Evolutionary conservation across 345 rosid genomes (phyloP).

Genomic region (Populus pruinosa): DNA sequence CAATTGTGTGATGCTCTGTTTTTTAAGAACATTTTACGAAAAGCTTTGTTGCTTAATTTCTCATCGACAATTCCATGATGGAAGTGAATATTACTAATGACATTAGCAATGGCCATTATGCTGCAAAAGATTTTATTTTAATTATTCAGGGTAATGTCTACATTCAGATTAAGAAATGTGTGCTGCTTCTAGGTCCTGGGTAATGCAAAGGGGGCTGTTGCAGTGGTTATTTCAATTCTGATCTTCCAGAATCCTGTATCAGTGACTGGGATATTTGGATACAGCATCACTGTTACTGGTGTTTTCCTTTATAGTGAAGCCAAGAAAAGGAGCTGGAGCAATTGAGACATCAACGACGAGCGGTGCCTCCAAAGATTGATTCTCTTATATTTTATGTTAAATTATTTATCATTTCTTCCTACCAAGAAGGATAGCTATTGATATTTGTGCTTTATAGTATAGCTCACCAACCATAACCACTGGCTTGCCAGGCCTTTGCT

Average conservation of each 20-base stretch:
- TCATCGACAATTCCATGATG: too few species aligned
- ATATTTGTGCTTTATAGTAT: too few species aligned
- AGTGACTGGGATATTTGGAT: slow-evolving; percentile 44
- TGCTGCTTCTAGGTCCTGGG: slow-evolving; percentile 35
- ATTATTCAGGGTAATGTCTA: not conserved
- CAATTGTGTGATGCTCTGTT: too few species aligned
- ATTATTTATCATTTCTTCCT: not conserved
- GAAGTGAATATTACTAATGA: too few species aligned
- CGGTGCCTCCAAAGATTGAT: not conserved
- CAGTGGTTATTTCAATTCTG: slow-evolving; percentile 38
- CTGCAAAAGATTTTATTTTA: not conserved
- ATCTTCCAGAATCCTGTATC: slow-evolving; percentile 45
- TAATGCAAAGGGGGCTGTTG: slow-evolving; percentile 46
- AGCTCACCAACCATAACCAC: too few species aligned
- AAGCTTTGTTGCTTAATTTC: too few species aligned
- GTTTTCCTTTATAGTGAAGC: slow-evolving; percentile 44
- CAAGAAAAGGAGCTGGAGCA: slow-evolving; percentile 28
- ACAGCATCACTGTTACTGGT: slow-evolving; percentile 36
- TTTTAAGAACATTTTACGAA: too few species aligned
- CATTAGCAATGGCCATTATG: too few species aligned
- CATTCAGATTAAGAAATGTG: not conserved
- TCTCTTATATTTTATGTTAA: not conserved
- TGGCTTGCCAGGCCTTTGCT: too few species aligned
- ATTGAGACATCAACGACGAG: slow-evolving; percentile 6
- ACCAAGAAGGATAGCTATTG: too few species aligned